Conservation (phyloP, 345 rosid genomes). For the Eucalyptus curtisii region DNA sequence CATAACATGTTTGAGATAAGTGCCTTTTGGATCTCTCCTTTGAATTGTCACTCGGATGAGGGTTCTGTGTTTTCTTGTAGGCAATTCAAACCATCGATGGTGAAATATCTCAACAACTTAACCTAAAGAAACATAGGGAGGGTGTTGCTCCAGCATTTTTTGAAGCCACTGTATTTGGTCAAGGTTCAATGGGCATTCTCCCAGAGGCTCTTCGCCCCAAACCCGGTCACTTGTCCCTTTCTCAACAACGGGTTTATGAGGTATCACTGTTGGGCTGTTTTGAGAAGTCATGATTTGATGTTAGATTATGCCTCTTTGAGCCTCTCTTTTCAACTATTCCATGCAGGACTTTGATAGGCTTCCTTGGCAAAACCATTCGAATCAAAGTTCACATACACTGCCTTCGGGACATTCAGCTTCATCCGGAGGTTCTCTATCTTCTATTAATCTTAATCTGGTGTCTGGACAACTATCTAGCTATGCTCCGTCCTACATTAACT, state of each 20-base stretch:
- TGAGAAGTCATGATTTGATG: neutral
- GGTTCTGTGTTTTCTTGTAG: slow-evolving; percentile 11
- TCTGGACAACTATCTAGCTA: slow-evolving; percentile 45
- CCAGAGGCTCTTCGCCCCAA: slow-evolving; percentile 94
- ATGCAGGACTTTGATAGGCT: slow-evolving; percentile 89
- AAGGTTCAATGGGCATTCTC: slow-evolving; percentile 59
- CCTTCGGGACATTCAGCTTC: slow-evolving; percentile 43
- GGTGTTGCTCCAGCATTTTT: slow-evolving; percentile 51
- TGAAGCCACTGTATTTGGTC: slow-evolving; percentile 63
- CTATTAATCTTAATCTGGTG: slow-evolving; percentile 34
- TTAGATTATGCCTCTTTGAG: neutral
- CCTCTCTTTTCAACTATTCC: neutral
- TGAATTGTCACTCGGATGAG: neutral
- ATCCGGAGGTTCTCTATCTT: slow-evolving; percentile 27
- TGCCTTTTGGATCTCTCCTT: neutral
- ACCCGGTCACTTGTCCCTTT: slow-evolving; percentile 76
- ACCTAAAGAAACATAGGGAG: slow-evolving; percentile 80
- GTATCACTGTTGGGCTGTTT: slow-evolving; percentile 13
- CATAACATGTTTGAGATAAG: neutral
- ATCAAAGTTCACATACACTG: slow-evolving; percentile 43
- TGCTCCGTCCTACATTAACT: slow-evolving; percentile 30
- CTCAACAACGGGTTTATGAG: slow-evolving; percentile 98
- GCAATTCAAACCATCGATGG: slow-evolving; percentile 88
- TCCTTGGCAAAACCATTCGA: slow-evolving; percentile 93
- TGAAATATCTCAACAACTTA: slow-evolving; percentile 74